Conservation (phyloP, 768 basidiomycete species). For the Rhodotorula kratochvilovae region DNA sequence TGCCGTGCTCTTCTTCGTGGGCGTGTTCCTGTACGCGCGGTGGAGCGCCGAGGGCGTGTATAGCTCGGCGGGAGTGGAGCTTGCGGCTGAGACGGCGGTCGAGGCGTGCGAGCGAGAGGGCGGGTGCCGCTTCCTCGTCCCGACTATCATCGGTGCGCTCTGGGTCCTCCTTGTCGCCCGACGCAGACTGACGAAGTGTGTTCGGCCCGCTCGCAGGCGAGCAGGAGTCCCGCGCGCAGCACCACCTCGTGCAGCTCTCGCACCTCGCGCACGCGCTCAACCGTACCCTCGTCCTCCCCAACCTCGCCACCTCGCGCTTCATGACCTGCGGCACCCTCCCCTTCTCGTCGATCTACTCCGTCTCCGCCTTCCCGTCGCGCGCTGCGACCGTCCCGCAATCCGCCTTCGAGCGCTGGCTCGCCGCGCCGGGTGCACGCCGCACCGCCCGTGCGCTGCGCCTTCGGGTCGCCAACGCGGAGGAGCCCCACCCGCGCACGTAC, state of each 20-base stretch:
- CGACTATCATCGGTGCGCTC: not conserved
- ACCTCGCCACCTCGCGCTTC: not conserved
- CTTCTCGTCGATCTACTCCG: conserved; percentile 14
- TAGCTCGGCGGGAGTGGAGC: no score
- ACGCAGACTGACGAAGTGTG: no score
- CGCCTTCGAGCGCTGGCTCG: conserved; percentile 12
- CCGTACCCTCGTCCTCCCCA: conserved; percentile 29
- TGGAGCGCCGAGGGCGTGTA: no score
- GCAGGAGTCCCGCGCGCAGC: conserved; percentile 22
- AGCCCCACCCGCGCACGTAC: not conserved
- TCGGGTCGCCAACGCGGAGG: not conserved
- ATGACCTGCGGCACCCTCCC: conserved; percentile 2
- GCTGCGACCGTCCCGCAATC: not conserved
- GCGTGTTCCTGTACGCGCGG: no score
- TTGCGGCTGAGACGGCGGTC: no score
- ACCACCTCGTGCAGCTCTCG: conserved; percentile 21
- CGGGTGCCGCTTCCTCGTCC: not conserved
- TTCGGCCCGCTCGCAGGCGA: not conserved
- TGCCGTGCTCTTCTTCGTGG: no score
- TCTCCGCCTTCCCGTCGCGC: not conserved
- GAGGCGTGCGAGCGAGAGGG: not conserved
- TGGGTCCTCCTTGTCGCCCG: not conserved
- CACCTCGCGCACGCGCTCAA: conserved; percentile 21
- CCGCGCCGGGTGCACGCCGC: no score
- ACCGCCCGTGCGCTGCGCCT: not conserved